Evolutionary conservation across 305 asterid genomes (phyloP).

Genomic region (Petunia hybrid): DNA sequence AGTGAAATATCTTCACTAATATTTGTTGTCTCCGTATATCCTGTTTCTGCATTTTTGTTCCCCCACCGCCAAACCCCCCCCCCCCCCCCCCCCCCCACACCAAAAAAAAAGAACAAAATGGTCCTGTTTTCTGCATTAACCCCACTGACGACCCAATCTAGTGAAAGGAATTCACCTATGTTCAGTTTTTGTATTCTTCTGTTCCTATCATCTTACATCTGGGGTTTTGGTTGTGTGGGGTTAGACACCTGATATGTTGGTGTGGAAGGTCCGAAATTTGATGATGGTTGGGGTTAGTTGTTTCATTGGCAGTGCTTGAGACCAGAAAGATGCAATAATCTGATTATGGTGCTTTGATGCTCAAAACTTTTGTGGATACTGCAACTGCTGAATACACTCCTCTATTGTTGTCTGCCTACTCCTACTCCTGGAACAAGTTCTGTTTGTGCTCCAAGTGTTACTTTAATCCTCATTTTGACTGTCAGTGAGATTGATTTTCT

Average conservation of each 20-base stretch:
- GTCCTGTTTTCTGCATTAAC: neutral
- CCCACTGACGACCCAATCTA: neutral
- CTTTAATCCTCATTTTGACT: neutral
- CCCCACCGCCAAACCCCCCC: no score
- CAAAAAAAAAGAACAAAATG: neutral
- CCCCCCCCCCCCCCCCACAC: no score
- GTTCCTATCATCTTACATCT: neutral
- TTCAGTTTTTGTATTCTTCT: neutral
- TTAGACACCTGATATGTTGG: neutral
- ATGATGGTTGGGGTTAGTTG: neutral
- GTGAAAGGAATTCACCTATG: neutral
- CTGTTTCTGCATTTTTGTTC: neutral
- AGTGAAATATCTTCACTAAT: neutral
- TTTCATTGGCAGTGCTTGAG: neutral
- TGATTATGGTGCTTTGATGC: neutral
- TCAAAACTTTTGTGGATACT: constrained; percentile 1
- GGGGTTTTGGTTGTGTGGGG: neutral
- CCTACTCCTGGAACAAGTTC: neutral
- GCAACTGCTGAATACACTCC: neutral
- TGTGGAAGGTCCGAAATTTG: neutral
- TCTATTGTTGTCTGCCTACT: neutral
- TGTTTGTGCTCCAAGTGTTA: neutral
- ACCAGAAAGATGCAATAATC: neutral
- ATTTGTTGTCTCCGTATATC: neutral
- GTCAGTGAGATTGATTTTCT: neutral